These are phyloP conservation scores for Leishmania guyanensis DNA, from an alignment of 208 protist genomes.

Conservation along the genomic window DNA sequence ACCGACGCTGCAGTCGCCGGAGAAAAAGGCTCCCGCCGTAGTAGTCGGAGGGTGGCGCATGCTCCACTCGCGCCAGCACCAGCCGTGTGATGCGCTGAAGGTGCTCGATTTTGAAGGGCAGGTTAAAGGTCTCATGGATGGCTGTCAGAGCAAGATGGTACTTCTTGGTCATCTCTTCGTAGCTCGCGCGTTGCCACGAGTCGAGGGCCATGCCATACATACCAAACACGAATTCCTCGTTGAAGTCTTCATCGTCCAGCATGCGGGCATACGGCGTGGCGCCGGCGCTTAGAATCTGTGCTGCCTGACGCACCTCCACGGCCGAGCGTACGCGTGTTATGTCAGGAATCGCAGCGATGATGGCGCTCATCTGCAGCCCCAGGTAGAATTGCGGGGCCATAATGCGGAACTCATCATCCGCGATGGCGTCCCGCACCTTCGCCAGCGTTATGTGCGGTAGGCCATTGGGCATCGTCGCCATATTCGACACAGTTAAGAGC, in stretches of 20 bases:
- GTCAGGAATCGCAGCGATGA: constrained; percentile 71
- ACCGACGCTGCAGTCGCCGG: constrained; percentile 44
- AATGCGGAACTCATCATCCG: constrained; percentile 71
- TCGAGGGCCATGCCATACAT: constrained; percentile 93
- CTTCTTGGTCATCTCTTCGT: constrained; percentile 82
- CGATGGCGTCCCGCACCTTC: constrained; percentile 63
- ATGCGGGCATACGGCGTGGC: constrained; percentile 83
- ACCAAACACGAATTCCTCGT: constrained; percentile 84
- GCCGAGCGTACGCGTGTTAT: constrained; percentile 39
- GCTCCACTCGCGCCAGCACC: constrained; percentile 78
- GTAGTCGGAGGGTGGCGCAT: constrained; percentile 70
- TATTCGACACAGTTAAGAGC: constrained; percentile 76
- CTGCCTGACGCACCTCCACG: constrained; percentile 47
- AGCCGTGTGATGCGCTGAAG: constrained; percentile 84
- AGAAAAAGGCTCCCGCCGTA: constrained; percentile 44
- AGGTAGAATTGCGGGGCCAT: constrained; percentile 90
- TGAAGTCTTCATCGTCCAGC: constrained; percentile 92
- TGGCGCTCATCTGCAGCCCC: constrained; percentile 80
- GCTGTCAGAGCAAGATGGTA: constrained; percentile 66
- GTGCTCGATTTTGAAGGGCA: constrained; percentile 78
- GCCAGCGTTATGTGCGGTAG: constrained; percentile 58
- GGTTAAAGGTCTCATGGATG: constrained; percentile 58
- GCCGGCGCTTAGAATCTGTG: constrained; percentile 45
- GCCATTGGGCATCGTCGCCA: constrained; percentile 65
- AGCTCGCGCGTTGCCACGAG: constrained; percentile 84